Evolutionary conservation across 2,329 filamentous ascomycete genomes (phyloP).

Genomic region (Cladophialophora exuberans): DNA sequence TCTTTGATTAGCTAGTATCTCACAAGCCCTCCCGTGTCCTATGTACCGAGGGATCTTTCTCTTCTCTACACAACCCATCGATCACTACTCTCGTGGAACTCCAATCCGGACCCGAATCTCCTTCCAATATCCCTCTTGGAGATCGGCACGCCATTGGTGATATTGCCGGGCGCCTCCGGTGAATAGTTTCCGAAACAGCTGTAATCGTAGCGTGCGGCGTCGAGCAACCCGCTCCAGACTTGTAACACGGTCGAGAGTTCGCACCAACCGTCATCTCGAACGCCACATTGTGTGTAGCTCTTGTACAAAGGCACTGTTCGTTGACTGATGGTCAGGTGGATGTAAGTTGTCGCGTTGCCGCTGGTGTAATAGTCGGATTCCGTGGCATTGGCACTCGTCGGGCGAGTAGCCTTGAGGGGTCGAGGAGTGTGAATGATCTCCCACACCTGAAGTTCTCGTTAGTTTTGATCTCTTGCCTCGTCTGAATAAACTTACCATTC

Average conservation of each 20-base stretch:
- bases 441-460: conserved; percentile 51
- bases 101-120: conserved; percentile 11
- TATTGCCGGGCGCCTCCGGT: conserved; percentile 31
- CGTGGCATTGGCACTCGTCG: conserved; percentile 34
- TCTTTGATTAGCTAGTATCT: too few species aligned
- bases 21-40: too few species aligned
- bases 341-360: conserved; percentile 65
- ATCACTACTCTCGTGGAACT: conserved; percentile 16
- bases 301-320: conserved; percentile 69
- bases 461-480: not conserved
- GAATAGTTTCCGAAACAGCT: conserved; percentile 62
- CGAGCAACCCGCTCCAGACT: conserved; percentile 62
- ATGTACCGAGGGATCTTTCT: too few species aligned
- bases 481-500: conserved; percentile 50
- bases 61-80: conserved; percentile 2
- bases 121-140: conserved; percentile 3
- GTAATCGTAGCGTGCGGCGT: conserved; percentile 64
- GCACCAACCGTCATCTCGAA: conserved; percentile 75
- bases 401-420: conserved; percentile 61
- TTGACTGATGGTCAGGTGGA: conserved; percentile 76
- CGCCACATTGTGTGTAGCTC: conserved; percentile 68
- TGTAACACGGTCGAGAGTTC: conserved; percentile 70
- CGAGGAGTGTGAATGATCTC: conserved; percentile 71
- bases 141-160: conserved; percentile 35
- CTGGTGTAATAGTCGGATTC: conserved; percentile 50